These are phyloP conservation scores for Coemansia sp. DNA, from an alignment of 192 early-diverging fungal genomes.

Conservation along the genomic window DNA sequence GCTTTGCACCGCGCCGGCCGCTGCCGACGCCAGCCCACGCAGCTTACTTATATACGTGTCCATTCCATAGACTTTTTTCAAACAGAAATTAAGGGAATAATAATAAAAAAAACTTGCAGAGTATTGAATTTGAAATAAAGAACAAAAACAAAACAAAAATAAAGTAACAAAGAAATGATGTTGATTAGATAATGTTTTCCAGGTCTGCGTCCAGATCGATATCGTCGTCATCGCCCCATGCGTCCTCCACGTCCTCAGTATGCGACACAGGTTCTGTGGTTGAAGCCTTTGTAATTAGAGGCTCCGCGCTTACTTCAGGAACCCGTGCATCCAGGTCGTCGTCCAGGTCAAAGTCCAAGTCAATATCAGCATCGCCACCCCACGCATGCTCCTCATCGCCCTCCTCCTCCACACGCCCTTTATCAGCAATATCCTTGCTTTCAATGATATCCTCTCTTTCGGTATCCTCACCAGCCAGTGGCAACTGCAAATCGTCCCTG, in stretches of 20 bases:
- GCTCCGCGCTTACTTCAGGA: no score
- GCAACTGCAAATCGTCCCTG: no score
- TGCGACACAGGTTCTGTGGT: background rate
- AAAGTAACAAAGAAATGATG: background rate
- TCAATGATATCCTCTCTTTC: no score
- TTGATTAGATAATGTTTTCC: constrained; percentile 16
- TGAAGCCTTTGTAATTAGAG: no score
- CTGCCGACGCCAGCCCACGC: constrained; percentile 47
- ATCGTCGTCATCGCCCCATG: constrained; percentile 25
- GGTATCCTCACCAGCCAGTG: no score
- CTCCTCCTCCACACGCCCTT: background rate
- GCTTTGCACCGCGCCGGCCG: constrained; percentile 39
- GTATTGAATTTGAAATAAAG: background rate
- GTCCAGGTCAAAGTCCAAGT: background rate
- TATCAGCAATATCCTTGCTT: no score
- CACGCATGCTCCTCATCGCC: background rate
- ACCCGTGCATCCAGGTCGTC: background rate
- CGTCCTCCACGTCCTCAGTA: constrained; percentile 11
- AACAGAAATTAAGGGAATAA: background rate
- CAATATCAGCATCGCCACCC: background rate
- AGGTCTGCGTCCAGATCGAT: constrained; percentile 35
- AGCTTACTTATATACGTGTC: constrained; percentile 47
- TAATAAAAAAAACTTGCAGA: background rate
- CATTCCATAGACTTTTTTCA: constrained; percentile 11
- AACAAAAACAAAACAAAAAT: background rate